These are phyloP conservation scores for Claviceps monticola DNA, from an alignment of 2,329 filamentous ascomycete genomes.

Conservation along the genomic window DNA sequence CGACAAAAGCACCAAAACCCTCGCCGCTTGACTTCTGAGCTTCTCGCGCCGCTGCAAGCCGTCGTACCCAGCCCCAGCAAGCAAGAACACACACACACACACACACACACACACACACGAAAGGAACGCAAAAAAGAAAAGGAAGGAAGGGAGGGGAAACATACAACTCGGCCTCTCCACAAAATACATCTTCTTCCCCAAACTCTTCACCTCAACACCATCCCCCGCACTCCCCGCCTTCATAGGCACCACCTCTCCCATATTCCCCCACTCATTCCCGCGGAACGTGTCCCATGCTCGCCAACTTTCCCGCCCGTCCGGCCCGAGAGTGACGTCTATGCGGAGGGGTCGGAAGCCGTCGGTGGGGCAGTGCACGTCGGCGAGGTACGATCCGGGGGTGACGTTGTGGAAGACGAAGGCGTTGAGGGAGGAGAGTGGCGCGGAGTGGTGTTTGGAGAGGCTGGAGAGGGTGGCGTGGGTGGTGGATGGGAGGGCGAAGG, in stretches of 20 bases:
- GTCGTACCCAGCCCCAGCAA: neutral
- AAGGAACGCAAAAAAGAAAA: neutral
- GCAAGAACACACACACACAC: neutral
- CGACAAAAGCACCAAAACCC: too few relatives aligned
- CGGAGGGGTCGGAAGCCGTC: slow-evolving; percentile 67
- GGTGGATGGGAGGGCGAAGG: slow-evolving; percentile 43
- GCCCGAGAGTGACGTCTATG: slow-evolving; percentile 49
- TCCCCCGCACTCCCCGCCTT: slow-evolving; percentile 14
- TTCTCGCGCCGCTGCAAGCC: too few relatives aligned
- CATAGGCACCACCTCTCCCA: slow-evolving; percentile 46
- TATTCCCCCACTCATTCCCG: slow-evolving; percentile 82
- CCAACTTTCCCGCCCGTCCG: slow-evolving; percentile 24
- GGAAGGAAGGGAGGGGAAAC: slow-evolving; percentile 19
- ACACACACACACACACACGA: neutral
- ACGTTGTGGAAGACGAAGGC: slow-evolving; percentile 67
- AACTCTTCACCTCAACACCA: slow-evolving; percentile 46
- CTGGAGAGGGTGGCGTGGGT: slow-evolving; percentile 49
- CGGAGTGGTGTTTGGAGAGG: slow-evolving; percentile 26
- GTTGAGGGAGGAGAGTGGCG: slow-evolving; percentile 53
- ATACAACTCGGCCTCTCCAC: slow-evolving; percentile 61
- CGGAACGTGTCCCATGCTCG: slow-evolving; percentile 73
- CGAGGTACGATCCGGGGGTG: slow-evolving; percentile 60
- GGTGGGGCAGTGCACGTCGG: slow-evolving; percentile 63
- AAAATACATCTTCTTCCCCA: slow-evolving; percentile 61
- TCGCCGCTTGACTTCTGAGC: too few relatives aligned